Evolutionary conservation across 2,329 filamentous ascomycete genomes (phyloP), one percentile per base, ranked within the genome.

Genomic region (Zymoseptoria crescenta): DNA sequence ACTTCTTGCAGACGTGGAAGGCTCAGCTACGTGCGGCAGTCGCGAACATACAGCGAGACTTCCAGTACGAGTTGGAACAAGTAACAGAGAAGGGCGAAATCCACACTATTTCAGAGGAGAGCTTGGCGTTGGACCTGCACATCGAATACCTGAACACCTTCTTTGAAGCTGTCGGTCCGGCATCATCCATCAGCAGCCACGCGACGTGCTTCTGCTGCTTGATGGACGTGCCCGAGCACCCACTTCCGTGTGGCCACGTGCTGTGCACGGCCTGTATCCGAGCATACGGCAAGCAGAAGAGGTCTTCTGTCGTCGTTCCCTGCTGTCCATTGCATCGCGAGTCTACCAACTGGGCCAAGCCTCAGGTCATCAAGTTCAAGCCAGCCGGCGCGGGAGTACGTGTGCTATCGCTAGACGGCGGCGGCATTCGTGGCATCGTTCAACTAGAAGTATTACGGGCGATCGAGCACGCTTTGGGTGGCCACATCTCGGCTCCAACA

Each of bases 161-260:
- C 65, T 78, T 72, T 62, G 65, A 68, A 56, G 70, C 75, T 52
- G 67, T 74, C 16, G 79, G 74, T 48, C 77, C 67, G 5, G 70
- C 69, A 20, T 62, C 65, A 16, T 64, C 66, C n/a, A 68, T 71
- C 24, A 64, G 66, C 58, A 70, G 68, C 52, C 67, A 72, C 57
- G 62, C 74, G 0, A 74, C 75, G 1, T 81, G 79, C 59, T 78
- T 79, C 59, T 77, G 73, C 55, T 81, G 79, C 60, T 66, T 80
- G 21, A 72, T 75, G 57, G 73, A 74, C 51, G 67, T 74, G 2
- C 74, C 78, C 1, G 72, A 78, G 59, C 74, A 79, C 60, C 64
- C 71, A 1, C 66, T 80, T 1, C 73, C 74, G 3, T 81, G 78
- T 58, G 77, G 77, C 0, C 78, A 80, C 64, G 70, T 79, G 3